Evolutionary conservation across 2,329 filamentous ascomycete species (phyloP).

Genomic region (Stachybotrys chlorohalonatus): DNA sequence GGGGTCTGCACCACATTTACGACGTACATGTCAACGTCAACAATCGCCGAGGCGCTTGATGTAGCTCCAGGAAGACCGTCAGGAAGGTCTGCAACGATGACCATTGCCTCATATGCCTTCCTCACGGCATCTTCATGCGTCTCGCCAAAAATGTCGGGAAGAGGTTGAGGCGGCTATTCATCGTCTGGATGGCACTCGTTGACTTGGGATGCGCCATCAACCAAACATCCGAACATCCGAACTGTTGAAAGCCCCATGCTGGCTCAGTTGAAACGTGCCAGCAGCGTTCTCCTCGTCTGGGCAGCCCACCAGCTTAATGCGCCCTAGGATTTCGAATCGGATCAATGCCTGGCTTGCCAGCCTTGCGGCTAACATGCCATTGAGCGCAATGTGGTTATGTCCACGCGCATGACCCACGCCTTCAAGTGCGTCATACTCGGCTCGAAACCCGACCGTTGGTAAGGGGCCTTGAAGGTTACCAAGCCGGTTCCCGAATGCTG

Average conservation of each 20-base stretch:
- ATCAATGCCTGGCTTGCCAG: conserved; percentile 5
- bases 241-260: conserved; percentile 5
- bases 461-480: conserved; percentile 1
- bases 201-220: conserved; percentile 8
- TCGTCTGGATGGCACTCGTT: conserved; percentile 7
- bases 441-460: conserved; percentile 6
- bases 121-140: conserved; percentile 6
- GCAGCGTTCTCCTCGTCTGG: conserved; percentile 10
- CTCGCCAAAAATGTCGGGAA: conserved; percentile 6
- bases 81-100: conserved; percentile 2
- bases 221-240: conserved; percentile 3
- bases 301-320: conserved; percentile 5
- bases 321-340: conserved; percentile 6
- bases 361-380: conserved; percentile 7
- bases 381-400: conserved; percentile 8
- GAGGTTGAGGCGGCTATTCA: conserved; percentile 9
- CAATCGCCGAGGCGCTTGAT: conserved; percentile 6
- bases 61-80: conserved; percentile 4
- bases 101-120: conserved; percentile 7
- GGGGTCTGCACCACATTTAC: no score
- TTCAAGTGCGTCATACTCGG: conserved; percentile 9
- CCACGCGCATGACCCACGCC: conserved; percentile 8
- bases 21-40: conserved; percentile 2
- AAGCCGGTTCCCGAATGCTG: conserved; percentile 6
- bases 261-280: conserved; percentile 8